Conservation (phyloP, 176 grass and related monocot species). For the Luzula sylvatica region DNA sequence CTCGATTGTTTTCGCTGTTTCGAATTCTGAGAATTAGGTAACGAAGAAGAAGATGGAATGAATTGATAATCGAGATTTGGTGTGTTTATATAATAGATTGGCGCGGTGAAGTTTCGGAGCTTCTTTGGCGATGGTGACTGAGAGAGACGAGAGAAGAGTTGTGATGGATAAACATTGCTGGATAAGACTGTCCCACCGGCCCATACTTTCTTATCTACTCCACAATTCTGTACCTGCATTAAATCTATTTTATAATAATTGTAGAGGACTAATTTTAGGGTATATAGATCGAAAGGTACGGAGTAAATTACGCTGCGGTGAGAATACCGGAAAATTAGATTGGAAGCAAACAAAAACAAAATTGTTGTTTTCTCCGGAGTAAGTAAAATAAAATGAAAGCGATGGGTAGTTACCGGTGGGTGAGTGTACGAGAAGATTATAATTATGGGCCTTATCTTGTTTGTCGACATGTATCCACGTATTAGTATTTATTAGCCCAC, state of each 20-base stretch:
- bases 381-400: neutral
- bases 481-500: neutral
- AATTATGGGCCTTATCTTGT: neutral
- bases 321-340: no score
- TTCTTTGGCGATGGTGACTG: no score
- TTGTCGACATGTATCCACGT: constrained; percentile 2
- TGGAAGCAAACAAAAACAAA: neutral
- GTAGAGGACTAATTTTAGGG: no score
- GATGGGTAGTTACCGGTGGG: neutral
- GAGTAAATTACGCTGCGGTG: no score
- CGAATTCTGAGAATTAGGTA: neutral
- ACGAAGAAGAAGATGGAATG: neutral
- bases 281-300: no score
- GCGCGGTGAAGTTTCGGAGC: neutral
- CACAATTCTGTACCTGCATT: no score
- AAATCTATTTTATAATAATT: no score
- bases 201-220: no score
- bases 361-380: neutral
- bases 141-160: neutral
- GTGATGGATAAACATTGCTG: neutral
- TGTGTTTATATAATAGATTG: neutral
- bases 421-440: neutral
- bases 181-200: neutral
- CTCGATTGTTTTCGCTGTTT: neutral
- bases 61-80: constrained; percentile 25